Conservation (phyloP, 345 rosid species). For the Garcia nutans region DNA sequence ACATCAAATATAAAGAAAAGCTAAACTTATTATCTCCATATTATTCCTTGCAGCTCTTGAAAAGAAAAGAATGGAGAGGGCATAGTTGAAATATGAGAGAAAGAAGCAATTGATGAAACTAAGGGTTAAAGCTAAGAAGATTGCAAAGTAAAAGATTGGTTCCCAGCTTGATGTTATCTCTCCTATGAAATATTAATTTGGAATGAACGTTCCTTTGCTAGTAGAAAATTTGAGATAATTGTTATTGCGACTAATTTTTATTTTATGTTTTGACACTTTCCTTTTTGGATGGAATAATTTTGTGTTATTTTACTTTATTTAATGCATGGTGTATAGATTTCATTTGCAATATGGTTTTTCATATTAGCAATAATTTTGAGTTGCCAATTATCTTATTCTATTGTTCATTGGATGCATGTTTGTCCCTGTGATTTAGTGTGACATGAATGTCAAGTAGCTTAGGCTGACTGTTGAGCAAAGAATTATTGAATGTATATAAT, state of each 20-base stretch:
- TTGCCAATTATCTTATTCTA: neutral
- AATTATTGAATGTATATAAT: no score
- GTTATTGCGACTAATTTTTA: constrained; percentile 5
- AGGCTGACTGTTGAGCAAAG: no score
- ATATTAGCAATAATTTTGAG: neutral
- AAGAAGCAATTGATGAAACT: constrained; percentile 59
- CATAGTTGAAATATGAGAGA: no score
- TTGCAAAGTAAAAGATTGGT: constrained; percentile 78
- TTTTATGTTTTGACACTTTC: constrained; percentile 1
- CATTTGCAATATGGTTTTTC: neutral
- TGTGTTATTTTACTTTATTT: neutral
- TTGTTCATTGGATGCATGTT: no score
- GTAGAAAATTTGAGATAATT: constrained; percentile 6
- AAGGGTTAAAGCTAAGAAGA: constrained; percentile 72
- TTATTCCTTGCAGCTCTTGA: no score
- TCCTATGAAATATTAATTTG: constrained; percentile 49
- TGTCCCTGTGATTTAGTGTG: no score
- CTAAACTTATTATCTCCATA: no score
- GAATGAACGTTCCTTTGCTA: neutral
- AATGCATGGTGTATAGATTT: neutral
- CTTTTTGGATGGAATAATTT: constrained; percentile 6
- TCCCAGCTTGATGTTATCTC: constrained; percentile 63
- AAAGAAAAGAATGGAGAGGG: constrained; percentile 37
- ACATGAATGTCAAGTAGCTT: no score
- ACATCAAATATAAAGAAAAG: no score